Base-by-base conservation (phyloP, 495 filamentous ascomycete species). In the Penicillium alfredii region DNA sequence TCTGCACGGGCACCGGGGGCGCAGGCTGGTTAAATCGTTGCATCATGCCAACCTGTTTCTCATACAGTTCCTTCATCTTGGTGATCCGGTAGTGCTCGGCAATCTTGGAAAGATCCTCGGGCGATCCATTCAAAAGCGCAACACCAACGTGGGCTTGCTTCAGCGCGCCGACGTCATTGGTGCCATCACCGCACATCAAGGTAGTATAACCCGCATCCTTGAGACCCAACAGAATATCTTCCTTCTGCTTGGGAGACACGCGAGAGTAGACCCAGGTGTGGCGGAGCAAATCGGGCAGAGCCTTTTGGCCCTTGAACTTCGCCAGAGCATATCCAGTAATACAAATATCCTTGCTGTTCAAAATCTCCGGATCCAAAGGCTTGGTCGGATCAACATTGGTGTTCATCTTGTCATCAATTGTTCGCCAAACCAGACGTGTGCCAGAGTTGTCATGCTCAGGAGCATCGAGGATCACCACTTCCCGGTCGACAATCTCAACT, bases 91-190 rank as follows among this genome's bases (percentile, higher is more conserved):
- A 84, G 61, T 99, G 88, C 45, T 97, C 90, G 9, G 82, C 80
- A 44, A 99, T 99, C 51, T 80, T 83, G 30, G 81, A 81, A 24
- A 99, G 72, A 56, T 95, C 92, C 2, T 95, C 82, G 53, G 80
- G 81, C 2, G 92, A 90, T 19, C 92, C 92, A 57, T 99, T 99
- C 40, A 99, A 75, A 22, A 99, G 80, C 8, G 92, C 92, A 46
- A 97, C 86, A 54, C 92, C 92, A 38, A 99, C 84, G 50, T 99
- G 93, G 15, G 92, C 93, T 69, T 99, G 92, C 72, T 99, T 99
- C 55, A 99, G 67, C 20, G 92, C 92, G 26, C 92, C 92, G 33
- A 99, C 92, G 57, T 99, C 92, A 55, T 99, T 99, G 32, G 92
- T 99, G 42, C 92, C 92, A 53, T 99, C 92, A 55, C 92, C 92